Evolutionary conservation across 495 filamentous ascomycete genomes (phyloP), one percentile per base, ranked within the genome.

Genomic region (Penicillium atrosanguineum): DNA sequence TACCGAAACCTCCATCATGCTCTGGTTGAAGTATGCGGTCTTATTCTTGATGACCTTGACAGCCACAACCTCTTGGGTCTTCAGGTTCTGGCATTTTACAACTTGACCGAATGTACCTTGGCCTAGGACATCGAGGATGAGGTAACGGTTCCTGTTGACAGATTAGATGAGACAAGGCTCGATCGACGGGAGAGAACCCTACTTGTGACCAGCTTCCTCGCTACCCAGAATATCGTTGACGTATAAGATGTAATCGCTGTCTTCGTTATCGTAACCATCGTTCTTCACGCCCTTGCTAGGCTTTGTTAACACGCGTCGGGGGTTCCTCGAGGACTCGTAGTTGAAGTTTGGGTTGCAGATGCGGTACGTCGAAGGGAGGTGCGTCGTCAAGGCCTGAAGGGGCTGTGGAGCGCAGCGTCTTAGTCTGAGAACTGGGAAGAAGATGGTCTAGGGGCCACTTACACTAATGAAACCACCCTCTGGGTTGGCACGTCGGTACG

Each of bases 1-100:
- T 7, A 99, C 95, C 7, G 95, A 99, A 25, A 99, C 95, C 63
- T 99, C 95, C 95, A 99, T 99, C 95, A 99, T 99, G 69, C 95
- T 99, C 70, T 99, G 95, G 64, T 99, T 99, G 78, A 99, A 99
- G 64, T 99, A 99, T 16, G 95, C 95, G 0, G 94, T 97, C 68
- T 95, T 85, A 69, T 99, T 99, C 71, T 99, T 99, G 74, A 99
- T 93, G 26, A 97, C 95, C 75, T 99, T 99, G 53, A 99, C 95
- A 1, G 95, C 95, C 23, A 99, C 93, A 31, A 99, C 95, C 69
- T 99, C 95, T 67, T 95, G 90, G 0, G 95, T 97, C 69, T 95
- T 96, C 59, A 97, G 70, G 60, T 97, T 99, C 71, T 99, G 95
- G 69, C 95, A 99, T 74, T 99, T 99, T 44, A 99, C 95, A 14